Base-by-base conservation (phyloP, 164 flowering plant genomes). In the Paratinospora sagittata region DNA sequence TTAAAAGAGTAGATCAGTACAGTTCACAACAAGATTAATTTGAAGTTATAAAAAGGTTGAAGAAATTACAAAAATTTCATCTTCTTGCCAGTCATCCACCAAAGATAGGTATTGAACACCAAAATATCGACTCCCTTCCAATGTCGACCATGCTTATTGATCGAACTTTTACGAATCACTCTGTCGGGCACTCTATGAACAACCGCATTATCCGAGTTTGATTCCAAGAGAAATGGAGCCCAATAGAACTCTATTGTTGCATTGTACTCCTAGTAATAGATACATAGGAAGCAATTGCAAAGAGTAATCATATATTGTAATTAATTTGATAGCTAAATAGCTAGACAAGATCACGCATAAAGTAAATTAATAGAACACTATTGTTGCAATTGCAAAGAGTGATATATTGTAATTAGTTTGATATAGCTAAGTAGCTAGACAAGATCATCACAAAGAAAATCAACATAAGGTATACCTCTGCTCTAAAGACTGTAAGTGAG, bases 181-280 rank as follows among this genome's bases (percentile, higher is more conserved):
- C 96, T 74, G 30, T 90, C 96, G 0, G 86, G 63, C 19, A 88
- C 64, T 41, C 91, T 76, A 72, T 90, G 96, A 17, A 85, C 37
- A 21, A 84, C 74, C 0, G 96, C 89, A 65, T 90, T 61, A 52
- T 90, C 92, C 0, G 92, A 84, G 75, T 90, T 90, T 8, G 99
- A 95, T 81, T 95, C 97, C 7, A 95, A 79, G 52, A 95, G 89
- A 74, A 95, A 90, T 33, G 99, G 97, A 12, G 97, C 97, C 97
- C 99, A 95, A 67, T 90, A 95, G 80, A 92, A 95, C 77, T 95
- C 99, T 14, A 95, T 85, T 7, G 96, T 88, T 0, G 99, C 97
- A 81, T 90, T 95, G 77, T 90, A 92, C 0, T 90, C 87, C 97
- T 95, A 66, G n/a, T 27, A 64, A 24, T 21, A 0, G 36, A 16